phyloP scores from a whole-genome alignment of 2,329 filamentous ascomycete genomes.

The Atkinsonella texensis region DNA sequence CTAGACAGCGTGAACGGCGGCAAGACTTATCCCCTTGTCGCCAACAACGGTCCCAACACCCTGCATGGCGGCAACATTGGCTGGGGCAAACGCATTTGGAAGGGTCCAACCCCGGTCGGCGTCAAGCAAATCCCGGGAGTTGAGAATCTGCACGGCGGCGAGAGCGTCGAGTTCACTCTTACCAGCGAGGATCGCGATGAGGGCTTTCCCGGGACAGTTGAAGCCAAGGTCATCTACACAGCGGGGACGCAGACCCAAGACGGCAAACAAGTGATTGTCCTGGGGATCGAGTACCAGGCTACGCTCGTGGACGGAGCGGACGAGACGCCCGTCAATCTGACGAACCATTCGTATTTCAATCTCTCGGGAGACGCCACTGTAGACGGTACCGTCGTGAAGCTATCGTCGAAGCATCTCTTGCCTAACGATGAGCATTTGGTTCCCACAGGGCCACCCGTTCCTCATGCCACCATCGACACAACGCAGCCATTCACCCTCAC shows the following conservation, averaged over 20 bases:
- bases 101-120: constrained; percentile 55
- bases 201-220: constrained; percentile 78
- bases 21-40: constrained; percentile 54
- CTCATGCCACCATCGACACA: constrained; percentile 53
- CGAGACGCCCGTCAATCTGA: constrained; percentile 89
- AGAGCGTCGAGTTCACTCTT: constrained; percentile 54
- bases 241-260: constrained; percentile 52
- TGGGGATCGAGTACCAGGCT: constrained; percentile 85
- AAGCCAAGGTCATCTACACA: constrained; percentile 68
- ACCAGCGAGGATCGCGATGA: constrained; percentile 73
- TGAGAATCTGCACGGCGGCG: constrained; percentile 43
- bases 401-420: constrained; percentile 54
- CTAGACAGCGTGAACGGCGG: constrained; percentile 61
- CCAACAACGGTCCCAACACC: constrained; percentile 68
- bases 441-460: constrained; percentile 54
- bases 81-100: constrained; percentile 72
- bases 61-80: constrained; percentile 62
- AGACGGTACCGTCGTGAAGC: constrained; percentile 52
- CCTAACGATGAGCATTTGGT: constrained; percentile 64
- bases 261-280: constrained; percentile 53
- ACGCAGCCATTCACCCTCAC: constrained; percentile 61
- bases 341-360: constrained; percentile 84
- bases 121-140: constrained; percentile 36
- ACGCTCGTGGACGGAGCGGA: constrained; percentile 65
- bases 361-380: constrained; percentile 40